These are phyloP conservation scores for Spathaspora boniae DNA, from an alignment of 805 yeast species.

Conservation along the genomic window DNA sequence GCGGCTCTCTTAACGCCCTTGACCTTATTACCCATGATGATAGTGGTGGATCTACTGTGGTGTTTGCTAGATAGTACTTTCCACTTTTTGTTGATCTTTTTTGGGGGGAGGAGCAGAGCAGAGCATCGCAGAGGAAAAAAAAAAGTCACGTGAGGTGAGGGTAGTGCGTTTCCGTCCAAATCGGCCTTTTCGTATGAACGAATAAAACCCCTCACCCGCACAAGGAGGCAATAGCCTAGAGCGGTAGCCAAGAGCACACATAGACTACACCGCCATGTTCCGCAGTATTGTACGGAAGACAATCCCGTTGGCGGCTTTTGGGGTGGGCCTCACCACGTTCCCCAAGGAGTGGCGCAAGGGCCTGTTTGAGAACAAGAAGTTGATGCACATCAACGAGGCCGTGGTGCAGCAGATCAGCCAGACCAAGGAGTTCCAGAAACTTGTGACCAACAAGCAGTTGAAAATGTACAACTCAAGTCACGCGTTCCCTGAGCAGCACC, in stretches of 20 bases:
- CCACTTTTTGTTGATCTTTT: too few relatives aligned
- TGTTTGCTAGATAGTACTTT: too few relatives aligned
- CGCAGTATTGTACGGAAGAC: conserved; percentile 23
- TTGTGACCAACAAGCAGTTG: conserved; percentile 14
- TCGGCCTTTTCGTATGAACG: too few relatives aligned
- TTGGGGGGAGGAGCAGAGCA: too few relatives aligned
- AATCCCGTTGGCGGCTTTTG: conserved; percentile 29
- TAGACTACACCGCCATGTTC: conserved; percentile 19
- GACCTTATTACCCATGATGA: conserved; percentile 17
- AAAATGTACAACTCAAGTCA: conserved; percentile 13
- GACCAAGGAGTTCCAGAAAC: conserved; percentile 17
- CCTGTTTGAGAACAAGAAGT: conserved; percentile 9
- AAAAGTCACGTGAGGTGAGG: too few relatives aligned
- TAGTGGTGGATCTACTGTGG: too few relatives aligned
- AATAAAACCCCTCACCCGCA: conserved; percentile 1
- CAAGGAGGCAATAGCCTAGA: too few relatives aligned
- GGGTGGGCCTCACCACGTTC: conserved; percentile 24
- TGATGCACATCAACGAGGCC: conserved; percentile 17
- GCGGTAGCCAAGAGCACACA: too few relatives aligned
- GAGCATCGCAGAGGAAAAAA: conserved; percentile 1
- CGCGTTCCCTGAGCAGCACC: conserved; percentile 55
- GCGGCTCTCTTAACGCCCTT: conserved; percentile 33
- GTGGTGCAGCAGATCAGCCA: conserved; percentile 17
- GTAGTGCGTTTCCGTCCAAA: too few relatives aligned
- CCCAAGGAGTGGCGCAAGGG: conserved; percentile 24